Conservation (phyloP, 352 stramenopile genomes). For the Elongisporangium anandrum region DNA sequence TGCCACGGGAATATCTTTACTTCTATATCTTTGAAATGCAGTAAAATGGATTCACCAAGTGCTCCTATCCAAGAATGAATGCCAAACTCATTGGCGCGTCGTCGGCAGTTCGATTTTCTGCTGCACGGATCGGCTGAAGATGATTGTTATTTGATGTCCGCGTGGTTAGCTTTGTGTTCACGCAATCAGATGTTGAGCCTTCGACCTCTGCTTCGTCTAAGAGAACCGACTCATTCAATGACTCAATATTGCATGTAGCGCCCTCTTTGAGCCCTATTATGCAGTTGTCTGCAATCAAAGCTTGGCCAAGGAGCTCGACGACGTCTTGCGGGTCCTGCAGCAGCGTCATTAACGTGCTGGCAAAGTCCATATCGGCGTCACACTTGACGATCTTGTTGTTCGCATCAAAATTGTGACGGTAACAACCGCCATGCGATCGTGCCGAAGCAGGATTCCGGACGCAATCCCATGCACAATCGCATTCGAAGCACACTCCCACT, state of each 20-base stretch:
- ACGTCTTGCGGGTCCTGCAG: conserved; percentile 13
- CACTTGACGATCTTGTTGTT: conserved; percentile 12
- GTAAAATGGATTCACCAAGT: too few relatives aligned
- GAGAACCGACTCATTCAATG: too few relatives aligned
- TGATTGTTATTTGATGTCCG: background rate
- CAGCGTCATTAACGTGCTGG: conserved; percentile 10
- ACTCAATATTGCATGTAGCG: background rate
- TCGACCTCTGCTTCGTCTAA: background rate
- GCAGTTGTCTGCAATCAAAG: conserved; percentile 12
- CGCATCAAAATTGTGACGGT: conserved; percentile 17
- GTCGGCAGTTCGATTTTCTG: background rate
- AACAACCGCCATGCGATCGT: too few relatives aligned
- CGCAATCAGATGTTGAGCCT: background rate
- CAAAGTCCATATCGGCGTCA: conserved; percentile 17
- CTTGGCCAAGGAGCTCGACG: conserved; percentile 10
- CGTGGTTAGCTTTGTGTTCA: too few relatives aligned
- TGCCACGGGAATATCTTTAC: too few relatives aligned
- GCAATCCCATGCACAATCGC: too few relatives aligned
- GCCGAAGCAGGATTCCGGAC: too few relatives aligned
- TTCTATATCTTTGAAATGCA: too few relatives aligned
- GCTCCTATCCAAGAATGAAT: background rate
- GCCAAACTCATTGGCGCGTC: background rate
- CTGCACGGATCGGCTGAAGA: background rate
- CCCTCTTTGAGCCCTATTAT: conserved; percentile 7
- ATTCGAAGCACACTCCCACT: too few relatives aligned